Evolutionary conservation across 2,329 filamentous ascomycete species (phyloP).

Genomic region (Penicillium sp.): DNA sequence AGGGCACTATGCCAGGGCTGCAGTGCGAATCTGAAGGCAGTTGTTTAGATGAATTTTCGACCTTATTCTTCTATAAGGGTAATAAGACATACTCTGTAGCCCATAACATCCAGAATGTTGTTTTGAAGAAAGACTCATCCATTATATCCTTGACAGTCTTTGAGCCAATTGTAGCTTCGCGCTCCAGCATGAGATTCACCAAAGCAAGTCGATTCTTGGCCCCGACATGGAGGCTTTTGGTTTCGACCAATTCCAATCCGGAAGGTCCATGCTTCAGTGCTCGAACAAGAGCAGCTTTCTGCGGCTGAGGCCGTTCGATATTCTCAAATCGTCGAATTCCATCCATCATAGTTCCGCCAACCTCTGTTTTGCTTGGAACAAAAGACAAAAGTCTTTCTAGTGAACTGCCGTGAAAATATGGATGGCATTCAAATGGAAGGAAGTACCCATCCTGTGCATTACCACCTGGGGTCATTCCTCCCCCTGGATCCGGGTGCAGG

Average conservation of each 20-base stretch:
- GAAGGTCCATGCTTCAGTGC: neutral
- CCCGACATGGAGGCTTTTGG: neutral
- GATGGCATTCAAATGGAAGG: neutral
- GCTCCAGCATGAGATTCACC: neutral
- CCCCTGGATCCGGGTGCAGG: neutral
- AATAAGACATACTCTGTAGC: neutral
- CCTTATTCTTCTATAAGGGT: neutral
- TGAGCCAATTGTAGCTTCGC: neutral
- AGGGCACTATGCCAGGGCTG: neutral
- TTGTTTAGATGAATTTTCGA: neutral
- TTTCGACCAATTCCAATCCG: neutral
- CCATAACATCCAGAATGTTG: neutral
- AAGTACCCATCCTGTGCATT: neutral
- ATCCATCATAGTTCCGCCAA: neutral
- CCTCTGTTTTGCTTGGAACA: neutral
- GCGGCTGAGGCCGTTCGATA: neutral
- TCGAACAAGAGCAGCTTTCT: neutral
- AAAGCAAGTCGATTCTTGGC: neutral
- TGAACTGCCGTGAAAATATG: conserved; percentile 1
- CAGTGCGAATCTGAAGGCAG: neutral
- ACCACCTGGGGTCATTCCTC: neutral
- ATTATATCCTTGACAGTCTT: neutral
- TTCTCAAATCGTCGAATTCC: neutral
- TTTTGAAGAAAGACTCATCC: neutral
- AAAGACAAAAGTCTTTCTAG: neutral